Percentiles rank a stretch among this genome's conserved stretches.
Evolutionary conservation across 495 filamentous ascomycete species (phyloP).

Genomic region (Podospora comata): DNA sequence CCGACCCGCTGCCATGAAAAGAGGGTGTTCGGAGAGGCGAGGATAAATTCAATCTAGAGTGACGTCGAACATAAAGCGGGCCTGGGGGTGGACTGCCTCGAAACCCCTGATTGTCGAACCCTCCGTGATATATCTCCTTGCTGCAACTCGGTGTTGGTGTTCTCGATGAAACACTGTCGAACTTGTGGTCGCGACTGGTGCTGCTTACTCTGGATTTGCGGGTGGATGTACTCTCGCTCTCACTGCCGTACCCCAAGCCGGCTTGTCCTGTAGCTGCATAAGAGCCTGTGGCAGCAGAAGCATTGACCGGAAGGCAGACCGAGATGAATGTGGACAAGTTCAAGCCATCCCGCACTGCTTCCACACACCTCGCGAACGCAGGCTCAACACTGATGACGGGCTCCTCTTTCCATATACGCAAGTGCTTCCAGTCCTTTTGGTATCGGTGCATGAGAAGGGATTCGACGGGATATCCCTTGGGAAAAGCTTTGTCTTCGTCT

Average conservation of each 20-base stretch:
- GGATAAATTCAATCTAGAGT: neutral
- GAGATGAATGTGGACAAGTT: neutral
- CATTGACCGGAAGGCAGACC: neutral
- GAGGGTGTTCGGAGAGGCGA: neutral
- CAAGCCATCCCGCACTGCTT: conserved; percentile 5
- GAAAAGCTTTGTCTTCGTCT: conserved; percentile 9
- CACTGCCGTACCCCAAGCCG: neutral
- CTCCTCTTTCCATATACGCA: conserved; percentile 3
- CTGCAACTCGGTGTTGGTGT: no score
- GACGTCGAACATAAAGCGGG: no score
- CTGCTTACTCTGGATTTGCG: neutral
- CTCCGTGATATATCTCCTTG: no score
- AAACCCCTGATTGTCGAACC: no score
- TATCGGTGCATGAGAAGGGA: conserved; percentile 5
- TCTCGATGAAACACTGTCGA: no score
- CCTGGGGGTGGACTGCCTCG: no score
- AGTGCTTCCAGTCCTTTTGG: conserved; percentile 2
- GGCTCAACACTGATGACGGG: neutral
- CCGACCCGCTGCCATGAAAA: neutral
- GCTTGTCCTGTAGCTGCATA: neutral
- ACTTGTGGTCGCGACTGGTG: no score
- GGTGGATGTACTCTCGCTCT: neutral
- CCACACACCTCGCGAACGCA: conserved; percentile 9
- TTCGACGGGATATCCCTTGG: conserved; percentile 7
- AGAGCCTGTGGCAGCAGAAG: neutral